Conservation (phyloP, 257 asterid species). For the Solanum etuberosum region DNA sequence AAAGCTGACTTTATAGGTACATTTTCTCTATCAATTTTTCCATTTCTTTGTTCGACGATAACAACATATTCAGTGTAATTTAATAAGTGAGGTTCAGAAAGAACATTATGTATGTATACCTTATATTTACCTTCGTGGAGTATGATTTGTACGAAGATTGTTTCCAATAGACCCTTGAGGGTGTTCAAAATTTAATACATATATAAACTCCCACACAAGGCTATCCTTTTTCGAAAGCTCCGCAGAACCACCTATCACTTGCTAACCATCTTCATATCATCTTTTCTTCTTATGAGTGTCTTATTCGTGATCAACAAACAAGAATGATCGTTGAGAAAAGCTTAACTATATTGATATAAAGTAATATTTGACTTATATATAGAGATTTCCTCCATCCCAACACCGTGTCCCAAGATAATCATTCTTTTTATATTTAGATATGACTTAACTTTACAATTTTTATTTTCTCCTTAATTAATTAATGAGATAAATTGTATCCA, state of each 20-base stretch:
- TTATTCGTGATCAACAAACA: background rate
- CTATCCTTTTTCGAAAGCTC: background rate
- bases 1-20: constrained; percentile 27
- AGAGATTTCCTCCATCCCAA: background rate
- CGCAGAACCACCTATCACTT: accelerated
- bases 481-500: background rate
- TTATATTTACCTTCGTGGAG: background rate
- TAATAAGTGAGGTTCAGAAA: accelerated
- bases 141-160: no score
- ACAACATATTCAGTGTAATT: no score
- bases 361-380: background rate
- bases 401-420: background rate
- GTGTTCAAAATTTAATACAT: background rate
- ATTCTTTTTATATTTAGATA: background rate
- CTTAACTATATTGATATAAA: background rate
- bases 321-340: background rate
- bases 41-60: no score
- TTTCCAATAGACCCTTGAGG: no score
- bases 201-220: background rate
- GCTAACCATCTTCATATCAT: background rate
- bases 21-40: background rate
- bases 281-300: background rate
- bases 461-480: background rate
- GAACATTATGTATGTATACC: no score
- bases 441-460: background rate